These are phyloP conservation scores for Rhizopus delemar DNA, from an alignment of 371 early-diverging fungal genomes.

Conservation along the genomic window DNA sequence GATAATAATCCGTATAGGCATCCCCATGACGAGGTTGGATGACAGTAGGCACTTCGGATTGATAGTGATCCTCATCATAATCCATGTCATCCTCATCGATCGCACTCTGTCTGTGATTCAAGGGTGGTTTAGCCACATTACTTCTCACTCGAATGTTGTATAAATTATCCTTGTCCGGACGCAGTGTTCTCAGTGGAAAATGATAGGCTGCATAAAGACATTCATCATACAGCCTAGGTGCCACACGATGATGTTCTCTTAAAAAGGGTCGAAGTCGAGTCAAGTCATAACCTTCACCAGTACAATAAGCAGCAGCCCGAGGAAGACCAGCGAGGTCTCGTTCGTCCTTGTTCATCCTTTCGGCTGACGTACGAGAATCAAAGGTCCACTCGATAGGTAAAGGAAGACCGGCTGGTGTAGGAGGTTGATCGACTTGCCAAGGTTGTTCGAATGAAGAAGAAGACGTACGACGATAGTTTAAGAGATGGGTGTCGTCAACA, in stretches of 20 bases:
- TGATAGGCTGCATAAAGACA: constrained; percentile 67
- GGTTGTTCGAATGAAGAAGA: constrained; percentile 12
- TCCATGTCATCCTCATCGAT: constrained; percentile 47
- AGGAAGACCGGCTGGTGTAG: constrained; percentile 29
- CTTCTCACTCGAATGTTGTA: constrained; percentile 44
- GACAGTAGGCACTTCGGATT: constrained; percentile 8
- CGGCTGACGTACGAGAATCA: constrained; percentile 57
- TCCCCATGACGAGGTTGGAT: constrained; percentile 21
- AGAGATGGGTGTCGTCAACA: constrained; percentile 8
- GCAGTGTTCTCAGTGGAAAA: constrained; percentile 55
- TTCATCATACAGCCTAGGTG: constrained; percentile 62
- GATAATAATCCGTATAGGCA: constrained; percentile 23
- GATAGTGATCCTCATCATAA: constrained; percentile 45
- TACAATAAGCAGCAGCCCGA: constrained; percentile 91
- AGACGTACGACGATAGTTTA: constrained; percentile 3
- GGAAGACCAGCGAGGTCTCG: constrained; percentile 60
- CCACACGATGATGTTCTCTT: constrained; percentile 55
- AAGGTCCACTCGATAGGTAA: constrained; percentile 44
- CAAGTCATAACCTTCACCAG: constrained; percentile 73
- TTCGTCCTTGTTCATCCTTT: constrained; percentile 68
- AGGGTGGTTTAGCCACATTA: constrained; percentile 3
- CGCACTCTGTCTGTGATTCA: background rate
- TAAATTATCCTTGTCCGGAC: constrained; percentile 48
- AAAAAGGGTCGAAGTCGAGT: constrained; percentile 59
- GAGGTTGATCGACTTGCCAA: constrained; percentile 28